Base-by-base conservation (phyloP, 768 basidiomycete genomes). In the Podaxis mareebaensis region DNA sequence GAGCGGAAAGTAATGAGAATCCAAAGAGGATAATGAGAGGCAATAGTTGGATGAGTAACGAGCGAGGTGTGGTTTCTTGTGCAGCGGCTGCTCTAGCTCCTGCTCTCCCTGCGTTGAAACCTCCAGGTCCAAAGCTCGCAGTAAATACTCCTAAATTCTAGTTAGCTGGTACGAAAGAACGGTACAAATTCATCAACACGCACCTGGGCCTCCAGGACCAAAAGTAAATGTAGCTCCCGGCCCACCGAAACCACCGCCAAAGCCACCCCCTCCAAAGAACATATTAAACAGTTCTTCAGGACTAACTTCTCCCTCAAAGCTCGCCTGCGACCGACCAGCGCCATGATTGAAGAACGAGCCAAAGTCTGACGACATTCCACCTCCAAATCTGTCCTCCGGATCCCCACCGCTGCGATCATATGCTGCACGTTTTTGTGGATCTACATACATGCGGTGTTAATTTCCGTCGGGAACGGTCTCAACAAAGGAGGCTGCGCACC, bases 261-360 rank as follows among this genome's bases (percentile, higher is more conserved):
- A 33, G 3, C 80, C 83, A 1, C 83, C 82, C 24, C 91, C 91
- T 17, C 94, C 94, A 73, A 99, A 99, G 85, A 99, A 97, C 92
- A 96, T 95, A 72, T 98, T 96, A 80, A 99, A 99, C 61, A 99
- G 73, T 63, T 98, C 96, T 76, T 98, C 96, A 4, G 96, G 95
- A 61, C 91, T 95, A 68, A 99, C 79, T 76, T 98, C 96, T 60
- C 86, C 87, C 12, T 92, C 91, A 69, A 90, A 92, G 1, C 82
- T 79, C 8, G 78, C 78, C 22, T 24, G 28, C 13, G 60, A 20
- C 13, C 61, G 61, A 12, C 61, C 53, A 55, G 6, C 57, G 2
- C 61, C 61, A 17, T 55, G 61, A 38, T 55, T 62, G 11, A 62
- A 62, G 20, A 55, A 55, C 7, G 61, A 55, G 20, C 54, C 54